Evolutionary conservation across 2,329 filamentous ascomycete species (phyloP).

Genomic region (Fusarium sp.): DNA sequence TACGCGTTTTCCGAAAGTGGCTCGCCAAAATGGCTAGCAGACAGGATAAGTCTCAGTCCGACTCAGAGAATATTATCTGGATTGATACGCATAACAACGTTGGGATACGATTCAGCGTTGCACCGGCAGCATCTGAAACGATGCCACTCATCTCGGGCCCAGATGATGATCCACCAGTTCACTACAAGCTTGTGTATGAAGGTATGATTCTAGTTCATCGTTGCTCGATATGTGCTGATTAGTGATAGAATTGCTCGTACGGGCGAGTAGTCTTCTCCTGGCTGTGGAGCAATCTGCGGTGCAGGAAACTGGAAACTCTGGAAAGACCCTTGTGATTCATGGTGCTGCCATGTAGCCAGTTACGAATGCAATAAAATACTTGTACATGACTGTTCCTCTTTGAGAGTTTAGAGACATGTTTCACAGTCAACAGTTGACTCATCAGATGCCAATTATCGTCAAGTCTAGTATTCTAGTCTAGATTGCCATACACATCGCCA

Average conservation of each 20-base stretch:
- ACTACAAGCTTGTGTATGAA: conserved; percentile 78
- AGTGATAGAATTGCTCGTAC: conserved; percentile 71
- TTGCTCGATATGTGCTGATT: conserved; percentile 18
- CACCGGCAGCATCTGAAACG: conserved; percentile 48
- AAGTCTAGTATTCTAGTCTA: conserved; percentile 8
- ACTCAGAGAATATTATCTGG: conserved; percentile 69
- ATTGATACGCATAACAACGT: conserved; percentile 71
- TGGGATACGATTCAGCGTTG: conserved; percentile 75
- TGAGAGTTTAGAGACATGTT: not conserved
- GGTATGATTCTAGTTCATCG: conserved; percentile 60
- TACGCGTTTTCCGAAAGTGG: conserved; percentile 81
- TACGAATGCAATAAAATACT: no score
- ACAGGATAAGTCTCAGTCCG: not conserved
- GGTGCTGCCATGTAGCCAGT: conserved; percentile 46
- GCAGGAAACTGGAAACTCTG: conserved; percentile 68
- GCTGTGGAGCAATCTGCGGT: conserved; percentile 73
- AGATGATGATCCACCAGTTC: conserved; percentile 74
- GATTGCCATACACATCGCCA: not conserved
- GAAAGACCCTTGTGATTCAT: conserved; percentile 76
- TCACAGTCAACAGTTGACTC: not conserved
- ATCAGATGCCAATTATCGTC: not conserved
- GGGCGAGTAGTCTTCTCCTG: conserved; percentile 71
- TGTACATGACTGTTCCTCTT: no score
- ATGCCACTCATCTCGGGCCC: conserved; percentile 66
- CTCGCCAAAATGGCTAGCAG: conserved; percentile 59